These are phyloP conservation scores for Aspergillus leporis DNA, from an alignment of 495 filamentous ascomycete species.

Conservation along the genomic window DNA sequence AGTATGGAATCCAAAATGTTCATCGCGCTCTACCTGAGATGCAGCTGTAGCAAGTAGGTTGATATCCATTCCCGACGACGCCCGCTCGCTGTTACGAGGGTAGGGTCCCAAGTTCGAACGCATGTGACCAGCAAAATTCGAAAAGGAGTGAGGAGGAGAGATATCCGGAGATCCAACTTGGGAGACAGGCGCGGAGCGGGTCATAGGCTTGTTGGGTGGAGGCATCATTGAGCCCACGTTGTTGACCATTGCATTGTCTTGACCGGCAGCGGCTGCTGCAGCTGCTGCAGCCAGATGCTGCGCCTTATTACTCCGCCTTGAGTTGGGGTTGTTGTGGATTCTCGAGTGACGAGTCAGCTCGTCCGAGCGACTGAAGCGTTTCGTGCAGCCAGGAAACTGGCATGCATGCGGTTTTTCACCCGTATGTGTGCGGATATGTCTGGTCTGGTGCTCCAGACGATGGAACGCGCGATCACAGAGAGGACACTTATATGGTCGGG, in stretches of 20 bases:
- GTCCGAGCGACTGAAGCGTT: conserved; percentile 95
- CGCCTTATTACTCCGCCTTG: conserved; percentile 87
- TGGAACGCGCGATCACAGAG: conserved; percentile 99
- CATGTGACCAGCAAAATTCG: conserved; percentile 67
- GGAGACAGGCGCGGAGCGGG: conserved; percentile 86
- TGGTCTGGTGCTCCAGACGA: conserved; percentile 95
- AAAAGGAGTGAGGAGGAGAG: conserved; percentile 89
- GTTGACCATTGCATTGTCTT: conserved; percentile 53
- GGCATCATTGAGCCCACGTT: conserved; percentile 65
- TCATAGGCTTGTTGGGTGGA: conserved; percentile 68
- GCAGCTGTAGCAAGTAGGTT: conserved; percentile 89
- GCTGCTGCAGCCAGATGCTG: conserved; percentile 61
- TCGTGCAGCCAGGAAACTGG: conserved; percentile 91
- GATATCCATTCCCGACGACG: conserved; percentile 69
- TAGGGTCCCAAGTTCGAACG: conserved; percentile 66
- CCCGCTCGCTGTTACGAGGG: conserved; percentile 51
- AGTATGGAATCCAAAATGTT: conserved; percentile 48
- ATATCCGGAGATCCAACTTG: conserved; percentile 91
- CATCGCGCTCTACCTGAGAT: conserved; percentile 82
- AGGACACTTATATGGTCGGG: conserved; percentile 96
- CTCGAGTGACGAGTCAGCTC: conserved; percentile 95
- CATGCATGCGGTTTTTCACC: conserved; percentile 98
- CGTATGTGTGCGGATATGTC: conserved; percentile 96
- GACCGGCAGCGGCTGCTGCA: conserved; percentile 50
- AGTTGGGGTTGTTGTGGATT: conserved; percentile 99